A percentile compares a stretch with the other conserved stretches of the same genome.
Conservation (phyloP, 1,284 basidiomycete genomes). For the Calocybe gambosa region DNA sequence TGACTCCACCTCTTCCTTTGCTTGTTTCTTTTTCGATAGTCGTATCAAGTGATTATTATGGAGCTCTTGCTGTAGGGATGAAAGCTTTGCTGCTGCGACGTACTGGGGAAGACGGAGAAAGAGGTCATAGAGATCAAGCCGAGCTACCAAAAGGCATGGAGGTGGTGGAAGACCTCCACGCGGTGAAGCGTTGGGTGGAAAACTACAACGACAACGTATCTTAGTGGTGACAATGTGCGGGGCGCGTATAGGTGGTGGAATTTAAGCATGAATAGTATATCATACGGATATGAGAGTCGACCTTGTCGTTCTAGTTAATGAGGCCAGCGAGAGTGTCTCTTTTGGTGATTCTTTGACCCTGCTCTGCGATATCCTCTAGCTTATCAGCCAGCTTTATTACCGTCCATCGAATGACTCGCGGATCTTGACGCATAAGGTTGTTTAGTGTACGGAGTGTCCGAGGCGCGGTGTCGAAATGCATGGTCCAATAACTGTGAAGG, state of each 20-base stretch:
- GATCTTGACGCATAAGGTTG: conserved; percentile 67
- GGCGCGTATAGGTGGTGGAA: too few relatives aligned
- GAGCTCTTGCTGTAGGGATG: conserved; percentile 54
- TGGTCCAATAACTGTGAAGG: conserved; percentile 74
- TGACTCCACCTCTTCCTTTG: background rate
- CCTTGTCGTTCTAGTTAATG: conserved; percentile 4
- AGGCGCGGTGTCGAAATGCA: conserved; percentile 85
- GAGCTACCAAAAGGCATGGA: conserved; percentile 23
- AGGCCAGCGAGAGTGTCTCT: conserved; percentile 6
- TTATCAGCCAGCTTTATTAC: conserved; percentile 75
- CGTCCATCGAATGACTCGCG: conserved; percentile 79
- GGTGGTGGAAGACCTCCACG: conserved; percentile 35
- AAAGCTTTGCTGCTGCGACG: conserved; percentile 52
- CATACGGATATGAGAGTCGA: too few relatives aligned
- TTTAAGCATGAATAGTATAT: too few relatives aligned
- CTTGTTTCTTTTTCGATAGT: conserved; percentile 21
- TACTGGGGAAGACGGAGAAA: conserved; percentile 40
- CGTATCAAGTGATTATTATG: conserved; percentile 72
- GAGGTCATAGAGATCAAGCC: conserved; percentile 39
- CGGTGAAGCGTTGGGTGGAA: conserved; percentile 23
- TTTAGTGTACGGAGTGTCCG: conserved; percentile 59
- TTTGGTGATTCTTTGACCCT: conserved; percentile 25
- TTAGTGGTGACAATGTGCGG: background rate
- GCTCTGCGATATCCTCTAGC: conserved; percentile 56
- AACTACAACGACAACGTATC: conserved; percentile 3